Evolutionary conservation across 768 basidiomycete species (phyloP), one percentile per base, ranked within the genome.

Genomic region (Tylopilus rubrobrunneus): DNA sequence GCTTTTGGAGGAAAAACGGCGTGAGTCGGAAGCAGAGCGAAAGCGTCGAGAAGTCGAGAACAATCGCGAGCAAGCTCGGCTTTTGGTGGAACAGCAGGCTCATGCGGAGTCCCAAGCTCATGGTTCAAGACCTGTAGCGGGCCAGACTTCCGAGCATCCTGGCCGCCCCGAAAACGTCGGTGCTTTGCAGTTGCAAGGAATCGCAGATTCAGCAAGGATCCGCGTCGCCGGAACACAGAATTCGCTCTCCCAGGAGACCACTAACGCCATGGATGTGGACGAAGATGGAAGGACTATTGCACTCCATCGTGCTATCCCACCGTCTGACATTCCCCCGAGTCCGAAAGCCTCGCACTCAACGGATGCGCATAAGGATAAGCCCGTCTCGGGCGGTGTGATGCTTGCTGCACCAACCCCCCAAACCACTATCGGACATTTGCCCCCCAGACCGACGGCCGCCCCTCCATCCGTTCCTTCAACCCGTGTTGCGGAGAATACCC

Each of bases 131-230:
- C 49, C 37, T n/a, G 19, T 17, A n/a, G 49, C 25, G n/a, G 29
- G n/a, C 15, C 59, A 50, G 34, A 50, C 25, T 28, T n/a, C 27
- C 10, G 48, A 47, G 28, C 43, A 57, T 23, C 29, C n/a, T 27
- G 47, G 17, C 12, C 44, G 34, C 48, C 15, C 45, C 2, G 43
- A 47, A 47, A 49, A 44, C 21, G 37, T 31, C 15, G 17, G 17
- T 27, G 27, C 51, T 7, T 49, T 21, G 15, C 73, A 72, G 55
- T 65, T 61, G 40, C 71, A 62, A 31, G 64, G 62, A 10, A 67
- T 51, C 42, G 43, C 62, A 8, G 67, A 73, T 44, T 61, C 64
- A 7, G 51, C 60, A 12, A 64, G 56, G 43, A 67, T 72, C n/a
- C 62, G 56, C 31, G 62, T 65, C 17, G 55, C 68, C 50, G 41